A percentile compares a stretch with the other conserved stretches of the same genome.
phyloP scores from a whole-genome alignment of 2,329 filamentous ascomycete genomes.

The Passalora sequoiae region DNA sequence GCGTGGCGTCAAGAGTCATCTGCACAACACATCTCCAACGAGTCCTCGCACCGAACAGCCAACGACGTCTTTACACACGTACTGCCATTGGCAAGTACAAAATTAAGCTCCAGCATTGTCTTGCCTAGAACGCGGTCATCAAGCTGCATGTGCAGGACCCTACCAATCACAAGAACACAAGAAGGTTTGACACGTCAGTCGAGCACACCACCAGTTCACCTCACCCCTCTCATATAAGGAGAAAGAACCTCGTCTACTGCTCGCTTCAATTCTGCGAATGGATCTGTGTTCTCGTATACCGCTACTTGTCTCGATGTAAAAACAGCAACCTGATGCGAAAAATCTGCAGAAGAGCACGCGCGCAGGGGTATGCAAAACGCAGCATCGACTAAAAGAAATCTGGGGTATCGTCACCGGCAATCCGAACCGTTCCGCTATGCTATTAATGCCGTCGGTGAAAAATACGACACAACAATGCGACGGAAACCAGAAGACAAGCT shows the following conservation, averaged over 20 bases:
- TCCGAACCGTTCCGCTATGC: slow-evolving; percentile 4
- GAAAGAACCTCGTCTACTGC: not conserved
- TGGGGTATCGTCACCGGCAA: slow-evolving; percentile 6
- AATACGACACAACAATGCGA: not conserved
- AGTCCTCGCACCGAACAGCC: no score
- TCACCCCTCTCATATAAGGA: not conserved
- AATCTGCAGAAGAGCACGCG: not conserved
- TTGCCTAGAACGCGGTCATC: not conserved
- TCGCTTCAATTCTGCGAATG: not conserved
- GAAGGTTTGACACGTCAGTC: slow-evolving; percentile 2
- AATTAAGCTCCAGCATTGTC: not conserved
- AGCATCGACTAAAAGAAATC: slow-evolving; percentile 5
- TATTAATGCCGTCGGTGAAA: slow-evolving; percentile 2
- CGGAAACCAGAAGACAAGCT: no score
- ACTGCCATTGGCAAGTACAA: no score
- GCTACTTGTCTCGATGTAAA: slow-evolving; percentile 2
- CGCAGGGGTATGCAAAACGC: slow-evolving; percentile 3
- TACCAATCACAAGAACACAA: slow-evolving; percentile 1
- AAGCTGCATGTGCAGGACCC: not conserved
- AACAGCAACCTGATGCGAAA: not conserved
- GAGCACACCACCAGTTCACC: slow-evolving; percentile 1
- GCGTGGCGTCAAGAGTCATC: no score
- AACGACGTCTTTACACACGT: no score
- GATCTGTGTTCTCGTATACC: not conserved
- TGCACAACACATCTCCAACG: no score